A percentile compares a stretch with the other conserved stretches of the same genome.
Conservation (phyloP, 805 yeast genomes). For the Metschnikowia similis region DNA sequence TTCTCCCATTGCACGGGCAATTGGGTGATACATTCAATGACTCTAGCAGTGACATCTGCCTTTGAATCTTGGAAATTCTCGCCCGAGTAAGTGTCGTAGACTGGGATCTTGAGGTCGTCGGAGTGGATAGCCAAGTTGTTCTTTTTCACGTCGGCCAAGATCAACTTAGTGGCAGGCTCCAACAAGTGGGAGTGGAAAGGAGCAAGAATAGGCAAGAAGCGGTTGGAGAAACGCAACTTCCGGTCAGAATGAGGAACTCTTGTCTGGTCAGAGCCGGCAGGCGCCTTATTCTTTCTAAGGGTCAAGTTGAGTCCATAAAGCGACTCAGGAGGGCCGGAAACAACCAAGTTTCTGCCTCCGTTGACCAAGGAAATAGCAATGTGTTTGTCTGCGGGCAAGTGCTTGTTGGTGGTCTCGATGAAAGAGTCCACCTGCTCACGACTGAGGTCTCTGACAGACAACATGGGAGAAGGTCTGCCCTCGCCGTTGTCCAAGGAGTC, state of each 20-base stretch:
- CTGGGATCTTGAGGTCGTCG: constrained; percentile 70
- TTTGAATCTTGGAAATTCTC: constrained; percentile 55
- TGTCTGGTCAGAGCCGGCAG: constrained; percentile 90
- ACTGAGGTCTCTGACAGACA: constrained; percentile 85
- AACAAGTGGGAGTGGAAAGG: constrained; percentile 95
- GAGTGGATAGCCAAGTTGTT: constrained; percentile 55
- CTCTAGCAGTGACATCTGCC: constrained; percentile 55
- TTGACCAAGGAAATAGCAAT: constrained; percentile 86
- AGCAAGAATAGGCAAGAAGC: constrained; percentile 91
- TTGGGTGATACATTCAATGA: constrained; percentile 78
- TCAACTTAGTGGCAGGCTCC: constrained; percentile 62
- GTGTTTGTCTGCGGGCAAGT: constrained; percentile 87
- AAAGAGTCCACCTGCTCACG: constrained; percentile 71
- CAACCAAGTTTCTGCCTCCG: constrained; percentile 94
- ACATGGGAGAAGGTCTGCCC: constrained; percentile 97
- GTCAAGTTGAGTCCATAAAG: constrained; percentile 91
- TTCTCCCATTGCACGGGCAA: constrained; percentile 93
- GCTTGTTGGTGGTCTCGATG: constrained; percentile 85
- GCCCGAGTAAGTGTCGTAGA: constrained; percentile 86
- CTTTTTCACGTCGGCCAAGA: constrained; percentile 54
- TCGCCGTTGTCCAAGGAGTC: constrained; percentile 92
- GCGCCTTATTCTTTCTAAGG: constrained; percentile 90
- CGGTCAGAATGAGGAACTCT: constrained; percentile 92
- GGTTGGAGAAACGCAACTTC: constrained; percentile 86
- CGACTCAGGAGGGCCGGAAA: constrained; percentile 97